Percentiles rank a stretch among this genome's conserved stretches.
Conservation (phyloP, 805 yeast species). For the Candida coleopterorum region DNA sequence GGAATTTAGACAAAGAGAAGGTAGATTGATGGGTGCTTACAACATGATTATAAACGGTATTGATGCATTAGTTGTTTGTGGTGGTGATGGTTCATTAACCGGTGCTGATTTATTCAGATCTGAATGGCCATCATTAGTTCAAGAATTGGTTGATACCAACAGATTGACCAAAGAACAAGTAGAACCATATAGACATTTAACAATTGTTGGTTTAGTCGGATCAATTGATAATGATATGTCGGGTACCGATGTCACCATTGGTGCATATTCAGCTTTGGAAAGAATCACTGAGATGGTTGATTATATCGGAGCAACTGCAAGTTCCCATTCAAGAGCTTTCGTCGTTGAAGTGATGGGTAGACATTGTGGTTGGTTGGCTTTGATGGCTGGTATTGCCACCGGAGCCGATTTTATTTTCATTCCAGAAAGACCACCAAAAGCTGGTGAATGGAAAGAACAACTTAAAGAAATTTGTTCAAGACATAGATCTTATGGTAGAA, state of each 20-base stretch:
- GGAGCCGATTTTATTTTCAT: conserved; percentile 78
- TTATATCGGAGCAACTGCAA: conserved; percentile 80
- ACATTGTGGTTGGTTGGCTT: conserved; percentile 85
- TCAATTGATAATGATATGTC: conserved; percentile 85
- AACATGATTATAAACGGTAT: conserved; percentile 68
- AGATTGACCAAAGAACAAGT: conserved; percentile 44
- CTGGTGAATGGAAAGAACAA: conserved; percentile 61
- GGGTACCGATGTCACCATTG: conserved; percentile 79
- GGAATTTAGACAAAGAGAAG: conserved; percentile 62
- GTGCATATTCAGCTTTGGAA: conserved; percentile 73
- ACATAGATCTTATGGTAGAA: conserved; percentile 67
- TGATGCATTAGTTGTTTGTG: conserved; percentile 75
- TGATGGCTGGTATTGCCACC: conserved; percentile 75
- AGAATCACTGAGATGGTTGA: conserved; percentile 73
- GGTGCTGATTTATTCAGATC: conserved; percentile 75
- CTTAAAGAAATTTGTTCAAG: conserved; percentile 57
- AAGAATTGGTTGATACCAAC: conserved; percentile 47
- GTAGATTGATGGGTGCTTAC: conserved; percentile 58
- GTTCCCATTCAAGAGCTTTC: conserved; percentile 77
- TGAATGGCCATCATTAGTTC: conserved; percentile 71
- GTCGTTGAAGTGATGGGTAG: conserved; percentile 88
- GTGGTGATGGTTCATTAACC: conserved; percentile 80
- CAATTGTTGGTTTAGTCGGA: conserved; percentile 73
- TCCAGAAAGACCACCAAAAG: conserved; percentile 72
- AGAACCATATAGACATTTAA: conserved; percentile 49